Percentiles rank a stretch among this genome's conserved stretches.
phyloP scores from a whole-genome alignment of 139 green algal species.

The Chlorella sp. region DNA sequence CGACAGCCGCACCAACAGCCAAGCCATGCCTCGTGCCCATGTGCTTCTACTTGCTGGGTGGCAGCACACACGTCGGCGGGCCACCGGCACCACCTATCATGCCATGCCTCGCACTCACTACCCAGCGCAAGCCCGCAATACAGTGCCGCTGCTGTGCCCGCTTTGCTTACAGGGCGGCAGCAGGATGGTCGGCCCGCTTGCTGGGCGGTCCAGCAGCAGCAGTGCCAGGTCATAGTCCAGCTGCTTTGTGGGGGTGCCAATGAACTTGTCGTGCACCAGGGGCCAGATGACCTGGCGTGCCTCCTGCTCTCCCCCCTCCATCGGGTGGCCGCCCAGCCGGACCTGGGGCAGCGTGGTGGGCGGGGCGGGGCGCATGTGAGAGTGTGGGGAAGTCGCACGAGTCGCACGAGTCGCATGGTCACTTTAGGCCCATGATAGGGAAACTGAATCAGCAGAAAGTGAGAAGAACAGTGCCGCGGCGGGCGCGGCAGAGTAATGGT shows the following conservation, averaged over 20 bases:
- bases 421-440: neutral
- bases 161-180: neutral
- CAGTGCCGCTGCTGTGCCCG: neutral
- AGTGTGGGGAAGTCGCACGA: neutral
- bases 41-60: neutral
- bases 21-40: neutral
- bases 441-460: neutral
- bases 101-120: neutral
- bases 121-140: no score
- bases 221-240: neutral
- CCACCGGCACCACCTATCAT: neutral
- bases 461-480: no score
- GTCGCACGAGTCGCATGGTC: neutral
- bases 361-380: neutral
- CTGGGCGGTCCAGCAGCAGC: neutral
- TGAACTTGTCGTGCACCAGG: neutral
- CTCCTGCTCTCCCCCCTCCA: neutral
- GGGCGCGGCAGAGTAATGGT: no score
- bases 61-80: neutral
- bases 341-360: neutral
- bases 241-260: neutral
- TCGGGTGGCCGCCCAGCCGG: neutral
- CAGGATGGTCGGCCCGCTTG: neutral
- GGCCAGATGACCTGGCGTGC: neutral
- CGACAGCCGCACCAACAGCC: neutral